These are phyloP conservation scores for Isatis tinctoria DNA, from an alignment of 345 rosid species.

Conservation along the genomic window DNA sequence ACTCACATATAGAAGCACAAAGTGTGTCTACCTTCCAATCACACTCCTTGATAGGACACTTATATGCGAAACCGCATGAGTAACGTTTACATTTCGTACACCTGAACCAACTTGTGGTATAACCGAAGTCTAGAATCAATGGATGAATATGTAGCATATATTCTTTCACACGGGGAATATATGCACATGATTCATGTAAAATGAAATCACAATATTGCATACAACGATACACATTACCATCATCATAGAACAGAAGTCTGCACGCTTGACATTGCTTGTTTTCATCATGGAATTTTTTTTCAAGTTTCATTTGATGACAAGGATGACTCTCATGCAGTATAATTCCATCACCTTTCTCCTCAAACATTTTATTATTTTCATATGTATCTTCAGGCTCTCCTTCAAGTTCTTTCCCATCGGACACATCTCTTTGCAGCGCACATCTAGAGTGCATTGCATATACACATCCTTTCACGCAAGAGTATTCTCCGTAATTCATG, in stretches of 20 bases:
- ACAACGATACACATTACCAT: background rate
- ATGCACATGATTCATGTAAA: background rate
- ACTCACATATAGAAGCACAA: no score
- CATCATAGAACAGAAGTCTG: no score
- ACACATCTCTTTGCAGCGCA: background rate
- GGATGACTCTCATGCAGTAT: no score
- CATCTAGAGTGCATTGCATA: background rate
- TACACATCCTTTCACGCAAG: background rate
- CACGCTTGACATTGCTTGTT: no score
- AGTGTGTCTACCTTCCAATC: background rate
- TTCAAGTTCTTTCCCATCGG: background rate
- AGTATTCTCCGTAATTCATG: background rate
- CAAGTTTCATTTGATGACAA: no score
- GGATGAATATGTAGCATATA: background rate
- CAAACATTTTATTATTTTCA: background rate
- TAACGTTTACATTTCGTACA: background rate
- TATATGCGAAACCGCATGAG: background rate
- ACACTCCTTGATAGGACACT: no score
- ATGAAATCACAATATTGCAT: constrained; percentile 2
- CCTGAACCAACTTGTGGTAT: no score
- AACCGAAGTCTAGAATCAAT: background rate
- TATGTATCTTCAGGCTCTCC: background rate
- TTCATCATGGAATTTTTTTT: no score
- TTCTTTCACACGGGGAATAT: background rate
- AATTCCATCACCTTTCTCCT: no score